Percentiles rank a stretch among this genome's conserved stretches.
These are phyloP conservation scores for Yarrowia sp. DNA, from an alignment of 805 yeast species.

Conservation along the genomic window DNA sequence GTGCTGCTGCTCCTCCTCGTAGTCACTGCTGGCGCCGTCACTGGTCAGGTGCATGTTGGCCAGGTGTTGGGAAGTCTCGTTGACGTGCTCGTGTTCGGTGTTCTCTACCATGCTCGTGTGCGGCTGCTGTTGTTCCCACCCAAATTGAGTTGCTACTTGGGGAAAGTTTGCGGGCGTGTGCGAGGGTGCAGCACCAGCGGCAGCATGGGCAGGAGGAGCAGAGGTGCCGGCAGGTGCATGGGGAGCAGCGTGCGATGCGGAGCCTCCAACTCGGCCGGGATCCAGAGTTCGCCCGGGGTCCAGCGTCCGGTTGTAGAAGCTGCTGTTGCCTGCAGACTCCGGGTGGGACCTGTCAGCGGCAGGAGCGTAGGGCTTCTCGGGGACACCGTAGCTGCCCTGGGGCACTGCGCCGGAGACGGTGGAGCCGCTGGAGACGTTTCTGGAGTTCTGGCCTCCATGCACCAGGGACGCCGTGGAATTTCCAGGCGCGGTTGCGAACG, in stretches of 20 bases:
- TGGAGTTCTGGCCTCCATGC: slow-evolving; percentile 7
- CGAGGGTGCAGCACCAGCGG: slow-evolving; percentile 12
- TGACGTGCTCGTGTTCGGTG: slow-evolving; percentile 11
- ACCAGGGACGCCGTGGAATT: not conserved
- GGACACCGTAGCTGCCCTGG: slow-evolving; percentile 25
- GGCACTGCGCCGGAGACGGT: slow-evolving; percentile 16
- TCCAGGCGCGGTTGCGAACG: slow-evolving; percentile 18
- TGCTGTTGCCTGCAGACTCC: slow-evolving; percentile 12
- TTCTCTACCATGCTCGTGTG: slow-evolving; percentile 30
- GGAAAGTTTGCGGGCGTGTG: slow-evolving; percentile 37
- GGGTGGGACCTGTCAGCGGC: slow-evolving; percentile 15
- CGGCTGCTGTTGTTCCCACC: slow-evolving; percentile 35
- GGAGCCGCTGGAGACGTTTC: slow-evolving; percentile 21
- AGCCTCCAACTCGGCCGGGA: not conserved
- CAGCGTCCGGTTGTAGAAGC: slow-evolving; percentile 17
- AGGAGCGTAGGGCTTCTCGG: slow-evolving; percentile 21
- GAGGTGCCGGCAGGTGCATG: slow-evolving; percentile 8
- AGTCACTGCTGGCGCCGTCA: slow-evolving; percentile 26
- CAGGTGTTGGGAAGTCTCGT: slow-evolving; percentile 2
- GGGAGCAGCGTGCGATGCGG: not conserved
- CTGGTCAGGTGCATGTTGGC: slow-evolving; percentile 21
- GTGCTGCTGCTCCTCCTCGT: slow-evolving; percentile 20
- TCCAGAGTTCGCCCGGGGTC: slow-evolving; percentile 29
- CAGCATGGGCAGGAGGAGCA: slow-evolving; percentile 12
- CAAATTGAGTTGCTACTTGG: slow-evolving; percentile 37